Evolutionary conservation across 2,329 filamentous ascomycete genomes (phyloP).

Genomic region (Rutstroemia sydowiana): DNA sequence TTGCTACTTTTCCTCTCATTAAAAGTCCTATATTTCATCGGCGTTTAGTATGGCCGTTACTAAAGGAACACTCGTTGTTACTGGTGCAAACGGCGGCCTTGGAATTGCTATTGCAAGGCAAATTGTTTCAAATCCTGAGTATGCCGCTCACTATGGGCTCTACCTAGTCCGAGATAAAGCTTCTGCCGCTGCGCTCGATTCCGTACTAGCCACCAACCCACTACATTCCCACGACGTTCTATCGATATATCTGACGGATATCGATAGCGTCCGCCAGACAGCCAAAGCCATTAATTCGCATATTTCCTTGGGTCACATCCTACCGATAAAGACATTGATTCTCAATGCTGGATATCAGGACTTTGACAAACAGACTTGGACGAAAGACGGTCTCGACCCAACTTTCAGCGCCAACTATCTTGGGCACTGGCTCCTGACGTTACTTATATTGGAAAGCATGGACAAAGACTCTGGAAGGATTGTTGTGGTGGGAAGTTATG

Average conservation of each 20-base stretch:
- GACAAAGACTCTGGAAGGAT: neutral
- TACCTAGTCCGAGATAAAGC: neutral
- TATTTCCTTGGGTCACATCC: neutral
- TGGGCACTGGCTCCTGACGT: neutral
- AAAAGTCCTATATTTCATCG: too few relatives aligned
- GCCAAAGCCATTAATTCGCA: neutral
- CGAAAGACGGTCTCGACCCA: neutral
- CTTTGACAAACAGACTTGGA: neutral
- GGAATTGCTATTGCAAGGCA: neutral
- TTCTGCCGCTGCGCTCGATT: neutral
- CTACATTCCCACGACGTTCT: neutral
- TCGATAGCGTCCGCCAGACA: neutral
- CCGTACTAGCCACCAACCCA: neutral
- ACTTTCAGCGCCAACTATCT: neutral
- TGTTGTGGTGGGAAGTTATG: neutral
- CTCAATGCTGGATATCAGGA: neutral
- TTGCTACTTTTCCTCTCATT: too few relatives aligned
- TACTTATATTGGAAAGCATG: neutral
- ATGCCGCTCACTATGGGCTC: neutral
- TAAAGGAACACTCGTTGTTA: neutral
- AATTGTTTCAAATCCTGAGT: neutral
- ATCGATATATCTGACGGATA: neutral
- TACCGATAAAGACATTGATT: neutral
- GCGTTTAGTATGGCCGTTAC: constrained; percentile 4
- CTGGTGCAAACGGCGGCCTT: neutral